Conservation (phyloP, 2,329 filamentous ascomycete genomes). For the Beauveria pseudobassiana region DNA sequence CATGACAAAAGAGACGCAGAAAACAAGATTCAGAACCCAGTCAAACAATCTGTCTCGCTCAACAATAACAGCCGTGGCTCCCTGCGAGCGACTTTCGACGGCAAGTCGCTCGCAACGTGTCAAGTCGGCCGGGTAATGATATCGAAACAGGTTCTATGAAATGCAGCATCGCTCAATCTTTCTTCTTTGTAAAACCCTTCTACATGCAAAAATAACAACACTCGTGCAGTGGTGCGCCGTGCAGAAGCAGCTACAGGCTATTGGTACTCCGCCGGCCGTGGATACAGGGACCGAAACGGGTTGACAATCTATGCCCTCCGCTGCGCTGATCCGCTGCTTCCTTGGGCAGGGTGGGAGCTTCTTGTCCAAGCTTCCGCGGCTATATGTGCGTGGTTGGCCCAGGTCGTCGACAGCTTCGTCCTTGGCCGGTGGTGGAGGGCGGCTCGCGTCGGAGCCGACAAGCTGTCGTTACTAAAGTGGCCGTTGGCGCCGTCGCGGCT, state of each 20-base stretch:
- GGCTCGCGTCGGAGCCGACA: conserved; percentile 36
- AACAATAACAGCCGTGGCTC: conserved; percentile 2
- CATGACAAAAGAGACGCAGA: conserved; percentile 14
- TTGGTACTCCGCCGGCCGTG: background rate
- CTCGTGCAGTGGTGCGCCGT: background rate
- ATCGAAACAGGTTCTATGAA: background rate
- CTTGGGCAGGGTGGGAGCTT: conserved; percentile 23
- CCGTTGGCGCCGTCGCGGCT: conserved; percentile 40
- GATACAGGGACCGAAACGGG: conserved; percentile 3
- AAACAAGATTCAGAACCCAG: background rate
- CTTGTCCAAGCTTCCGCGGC: conserved; percentile 27
- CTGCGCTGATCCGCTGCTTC: background rate
- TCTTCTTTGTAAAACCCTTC: background rate
- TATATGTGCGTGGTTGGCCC: background rate
- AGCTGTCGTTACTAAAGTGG: conserved; percentile 27
- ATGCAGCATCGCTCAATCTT: background rate
- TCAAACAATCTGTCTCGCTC: conserved; percentile 8
- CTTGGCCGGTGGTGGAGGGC: conserved; percentile 28
- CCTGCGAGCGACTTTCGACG: background rate
- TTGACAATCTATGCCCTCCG: conserved; percentile 3
- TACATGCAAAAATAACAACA: background rate
- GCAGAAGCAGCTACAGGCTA: background rate
- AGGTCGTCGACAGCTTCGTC: conserved; percentile 6
- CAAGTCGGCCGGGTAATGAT: background rate
- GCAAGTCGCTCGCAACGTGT: background rate